Evolutionary conservation across 2,329 filamentous ascomycete species (phyloP), one percentile per base, ranked within the genome.

Genomic region (Colletotrichum trifolii): DNA sequence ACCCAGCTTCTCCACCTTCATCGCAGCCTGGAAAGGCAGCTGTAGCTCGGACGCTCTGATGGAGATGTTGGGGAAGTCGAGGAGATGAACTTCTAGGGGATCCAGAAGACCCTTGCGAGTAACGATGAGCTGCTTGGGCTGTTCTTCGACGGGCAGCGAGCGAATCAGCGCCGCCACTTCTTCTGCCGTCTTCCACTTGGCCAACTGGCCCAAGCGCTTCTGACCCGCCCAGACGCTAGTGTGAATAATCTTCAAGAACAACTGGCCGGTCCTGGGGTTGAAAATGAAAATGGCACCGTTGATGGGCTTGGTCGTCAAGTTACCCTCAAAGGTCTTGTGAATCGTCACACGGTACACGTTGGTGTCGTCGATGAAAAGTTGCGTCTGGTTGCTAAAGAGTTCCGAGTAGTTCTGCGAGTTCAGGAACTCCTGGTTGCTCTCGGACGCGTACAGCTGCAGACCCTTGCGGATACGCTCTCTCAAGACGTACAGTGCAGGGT

Each of bases 221-320:
- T 99, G 96, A 59, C 96, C 96, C 55, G 96, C 96, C 96, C 96
- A 99, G 35, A 99, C 96, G 74, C 94, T 97, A 1, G 96, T 99
- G 80, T 99, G 96, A 70, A 99, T 99, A 72, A 99, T 98, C 86
- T 99, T 99, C 75, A 99, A 81, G 88, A 99, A 99, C 43, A 99
- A 81, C 75, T 99, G 96, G 54, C 96, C 96, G 56, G 96, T 99
- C 64, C 95, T 89, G n/a, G 96, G 96, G 77, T 99, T 99, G 87
- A 99, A 98, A 75, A 99, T 99, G 84, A 99, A 99, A 76, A 99
- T 98, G 49, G 96, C 96, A 76, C 96, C 96, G 77, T 99, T 99
- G 85, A 99, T 99, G 4, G 96, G 96, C 80, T 99, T 99, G 2
- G 96, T 99, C 0, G 96, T 99, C 87, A 99, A 84, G 76, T 99